These are phyloP conservation scores for Microbotryum silenes-acaulis DNA, from an alignment of 1,284 basidiomycete genomes.

Conservation along the genomic window DNA sequence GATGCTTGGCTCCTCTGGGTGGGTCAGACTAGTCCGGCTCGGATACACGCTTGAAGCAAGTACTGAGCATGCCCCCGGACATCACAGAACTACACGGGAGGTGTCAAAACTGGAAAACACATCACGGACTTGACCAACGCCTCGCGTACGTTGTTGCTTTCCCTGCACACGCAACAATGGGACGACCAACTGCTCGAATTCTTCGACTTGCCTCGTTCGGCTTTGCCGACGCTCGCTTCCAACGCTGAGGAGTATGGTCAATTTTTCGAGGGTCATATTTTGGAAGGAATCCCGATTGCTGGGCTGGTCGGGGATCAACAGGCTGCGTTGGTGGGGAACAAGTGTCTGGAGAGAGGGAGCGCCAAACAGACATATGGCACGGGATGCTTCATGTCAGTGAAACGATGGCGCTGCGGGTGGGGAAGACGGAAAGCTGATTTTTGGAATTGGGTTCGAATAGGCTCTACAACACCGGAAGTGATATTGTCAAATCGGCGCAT, in stretches of 20 bases:
- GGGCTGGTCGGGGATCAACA: slow-evolving; percentile 96
- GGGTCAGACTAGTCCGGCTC: slow-evolving; percentile 38
- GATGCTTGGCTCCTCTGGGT: slow-evolving; percentile 95
- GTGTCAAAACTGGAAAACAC: slow-evolving; percentile 59
- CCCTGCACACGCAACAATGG: slow-evolving; percentile 74
- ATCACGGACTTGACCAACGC: slow-evolving; percentile 95
- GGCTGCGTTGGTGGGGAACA: slow-evolving; percentile 92
- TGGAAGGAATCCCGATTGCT: slow-evolving; percentile 74
- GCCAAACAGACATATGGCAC: slow-evolving; percentile 54
- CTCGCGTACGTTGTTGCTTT: slow-evolving; percentile 87
- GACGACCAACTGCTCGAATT: slow-evolving; percentile 74
- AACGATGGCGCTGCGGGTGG: neutral
- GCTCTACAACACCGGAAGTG: slow-evolving; percentile 83
- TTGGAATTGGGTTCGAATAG: neutral
- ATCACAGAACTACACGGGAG: slow-evolving; percentile 72
- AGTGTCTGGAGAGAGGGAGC: slow-evolving; percentile 57
- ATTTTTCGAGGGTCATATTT: slow-evolving; percentile 49
- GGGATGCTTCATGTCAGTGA: slow-evolving; percentile 68
- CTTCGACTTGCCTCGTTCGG: slow-evolving; percentile 69
- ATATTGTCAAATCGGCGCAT: slow-evolving; percentile 75
- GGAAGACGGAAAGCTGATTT: neutral
- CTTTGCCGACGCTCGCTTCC: slow-evolving; percentile 80
- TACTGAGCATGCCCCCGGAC: too few species aligned
- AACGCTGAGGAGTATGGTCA: slow-evolving; percentile 87
- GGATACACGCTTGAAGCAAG: too few species aligned